A percentile compares a stretch with the other conserved stretches of the same genome.
Evolutionary conservation across 495 filamentous ascomycete species (phyloP).

Genomic region (Daldinia bambusicola): DNA sequence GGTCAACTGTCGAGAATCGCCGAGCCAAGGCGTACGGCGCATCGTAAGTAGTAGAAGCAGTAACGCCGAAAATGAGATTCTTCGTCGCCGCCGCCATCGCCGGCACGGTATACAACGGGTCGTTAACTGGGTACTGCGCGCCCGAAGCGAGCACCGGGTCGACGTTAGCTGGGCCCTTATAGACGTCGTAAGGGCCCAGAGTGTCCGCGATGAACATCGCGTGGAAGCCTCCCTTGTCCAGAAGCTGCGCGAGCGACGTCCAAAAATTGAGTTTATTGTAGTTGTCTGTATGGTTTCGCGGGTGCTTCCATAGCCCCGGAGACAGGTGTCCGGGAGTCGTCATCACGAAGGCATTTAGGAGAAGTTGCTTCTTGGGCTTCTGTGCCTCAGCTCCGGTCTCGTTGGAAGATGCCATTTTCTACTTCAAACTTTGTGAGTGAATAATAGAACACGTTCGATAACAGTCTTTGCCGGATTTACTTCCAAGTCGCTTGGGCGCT

Average conservation of each 20-base stretch:
- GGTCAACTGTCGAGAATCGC: slow-evolving; percentile 67
- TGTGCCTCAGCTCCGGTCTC: slow-evolving; percentile 14
- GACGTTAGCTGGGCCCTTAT: slow-evolving; percentile 65
- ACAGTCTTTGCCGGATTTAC: background rate
- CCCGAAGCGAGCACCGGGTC: slow-evolving; percentile 63
- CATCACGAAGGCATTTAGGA: slow-evolving; percentile 70
- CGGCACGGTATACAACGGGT: slow-evolving; percentile 52
- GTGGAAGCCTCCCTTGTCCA: slow-evolving; percentile 59
- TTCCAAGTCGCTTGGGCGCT: background rate
- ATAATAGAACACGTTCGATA: background rate
- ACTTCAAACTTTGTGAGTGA: background rate
- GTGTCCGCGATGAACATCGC: slow-evolving; percentile 65
- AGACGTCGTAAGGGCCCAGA: slow-evolving; percentile 65
- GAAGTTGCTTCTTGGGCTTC: slow-evolving; percentile 58
- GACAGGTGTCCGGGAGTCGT: slow-evolving; percentile 62
- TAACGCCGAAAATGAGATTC: slow-evolving; percentile 68
- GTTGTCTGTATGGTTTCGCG: slow-evolving; percentile 61
- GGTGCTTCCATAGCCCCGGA: slow-evolving; percentile 65
- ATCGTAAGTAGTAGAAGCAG: slow-evolving; percentile 68
- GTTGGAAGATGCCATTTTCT: slow-evolving; percentile 36
- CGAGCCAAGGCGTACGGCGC: slow-evolving; percentile 69
- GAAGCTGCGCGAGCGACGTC: slow-evolving; percentile 55
- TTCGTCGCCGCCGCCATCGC: slow-evolving; percentile 58
- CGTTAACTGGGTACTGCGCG: slow-evolving; percentile 69
- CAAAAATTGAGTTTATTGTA: slow-evolving; percentile 61